Evolutionary conservation across 441 rosid species (phyloP), one percentile per base, ranked within the genome.

Genomic region (Euphorbia celastroides): DNA sequence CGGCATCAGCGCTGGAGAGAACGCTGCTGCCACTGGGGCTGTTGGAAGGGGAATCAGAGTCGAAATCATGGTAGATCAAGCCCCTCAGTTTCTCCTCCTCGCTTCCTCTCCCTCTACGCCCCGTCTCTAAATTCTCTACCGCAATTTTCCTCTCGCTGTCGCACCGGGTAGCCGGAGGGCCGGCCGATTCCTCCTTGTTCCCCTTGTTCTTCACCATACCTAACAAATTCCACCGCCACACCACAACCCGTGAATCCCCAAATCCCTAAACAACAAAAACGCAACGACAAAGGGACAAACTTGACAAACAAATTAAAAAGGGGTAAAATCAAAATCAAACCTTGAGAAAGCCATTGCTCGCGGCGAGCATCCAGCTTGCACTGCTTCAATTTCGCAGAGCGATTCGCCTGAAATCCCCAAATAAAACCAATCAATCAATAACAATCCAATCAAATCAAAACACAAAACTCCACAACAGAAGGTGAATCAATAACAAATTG

Each of bases 311-410:
- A 41, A 6, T 59, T 19, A n/a, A 1, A 9, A 20, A 62, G 22
- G n/a, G n/a, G 0, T 14, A 23, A 61, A 7, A 34, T 0, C 8
- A 19, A 59, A 7, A 34, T 34, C 78, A 17, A 74, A 90, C 98
- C 89, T 83, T 84, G 96, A 70, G 98, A 86, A 70, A 93, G 98
- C 97, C 97, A 92, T 79, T 92, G 98, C 79, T 90, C 97, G 22
- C 98, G 93, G 58, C 98, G 97, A 19, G 84, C 93, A 76, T 89
- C 97, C 1, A 90, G 83, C 81, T 93, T 93, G 88, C 92, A 83
- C 85, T 88, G 97, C 81, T 88, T 93, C 86, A 92, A 76, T 81
- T 87, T 90, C 17, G 96, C 93, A n/a, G 96, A 79, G 88, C 97
- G 82, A 75, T 88, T 84, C 31, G 81, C 84, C 98, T 92, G 71